phyloP scores from a whole-genome alignment of 345 rosid genomes.

The Citropsis articulata region DNA sequence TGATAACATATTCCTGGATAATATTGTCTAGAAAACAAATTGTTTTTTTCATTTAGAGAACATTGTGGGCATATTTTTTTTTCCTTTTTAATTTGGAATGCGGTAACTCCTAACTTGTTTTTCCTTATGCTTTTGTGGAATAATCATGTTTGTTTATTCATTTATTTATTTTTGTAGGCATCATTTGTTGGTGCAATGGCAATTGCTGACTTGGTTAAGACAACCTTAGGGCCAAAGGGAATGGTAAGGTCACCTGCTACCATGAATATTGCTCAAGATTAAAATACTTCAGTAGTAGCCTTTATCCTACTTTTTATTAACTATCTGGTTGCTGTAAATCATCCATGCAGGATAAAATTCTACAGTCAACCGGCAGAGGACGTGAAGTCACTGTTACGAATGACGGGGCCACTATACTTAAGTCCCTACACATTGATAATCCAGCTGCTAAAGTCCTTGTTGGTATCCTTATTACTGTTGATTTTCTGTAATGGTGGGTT shows the following conservation, averaged over 20 bases:
- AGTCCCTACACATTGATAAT: conserved; percentile 92
- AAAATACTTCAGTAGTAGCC: not conserved
- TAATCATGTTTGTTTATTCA: not conserved
- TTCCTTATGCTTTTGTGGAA: not conserved
- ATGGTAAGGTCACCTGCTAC: conserved; percentile 51
- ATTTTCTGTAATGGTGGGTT: not conserved
- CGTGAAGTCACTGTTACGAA: conserved; percentile 80
- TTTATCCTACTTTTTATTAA: not conserved
- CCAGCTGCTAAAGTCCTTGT: conserved; percentile 96
- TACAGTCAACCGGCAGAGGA: conserved; percentile 95
- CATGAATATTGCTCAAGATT: not conserved
- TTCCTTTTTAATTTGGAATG: not conserved
- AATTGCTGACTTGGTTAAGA: conserved; percentile 83
- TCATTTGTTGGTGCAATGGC: conserved; percentile 97
- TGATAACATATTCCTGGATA: not conserved
- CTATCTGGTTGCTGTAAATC: conserved; percentile 17
- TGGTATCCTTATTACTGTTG: conserved; percentile 50
- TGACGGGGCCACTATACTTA: conserved; percentile 96
- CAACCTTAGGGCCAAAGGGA: conserved; percentile 96
- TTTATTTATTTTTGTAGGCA: conserved; percentile 40
- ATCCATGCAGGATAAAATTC: conserved; percentile 72
- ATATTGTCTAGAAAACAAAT: not conserved
- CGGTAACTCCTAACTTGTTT: not conserved
- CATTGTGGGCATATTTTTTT: not conserved
- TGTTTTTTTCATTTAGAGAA: not conserved